These are phyloP conservation scores for Raffaelea albimanens DNA, from an alignment of 2,329 filamentous ascomycete species.

Conservation along the genomic window DNA sequence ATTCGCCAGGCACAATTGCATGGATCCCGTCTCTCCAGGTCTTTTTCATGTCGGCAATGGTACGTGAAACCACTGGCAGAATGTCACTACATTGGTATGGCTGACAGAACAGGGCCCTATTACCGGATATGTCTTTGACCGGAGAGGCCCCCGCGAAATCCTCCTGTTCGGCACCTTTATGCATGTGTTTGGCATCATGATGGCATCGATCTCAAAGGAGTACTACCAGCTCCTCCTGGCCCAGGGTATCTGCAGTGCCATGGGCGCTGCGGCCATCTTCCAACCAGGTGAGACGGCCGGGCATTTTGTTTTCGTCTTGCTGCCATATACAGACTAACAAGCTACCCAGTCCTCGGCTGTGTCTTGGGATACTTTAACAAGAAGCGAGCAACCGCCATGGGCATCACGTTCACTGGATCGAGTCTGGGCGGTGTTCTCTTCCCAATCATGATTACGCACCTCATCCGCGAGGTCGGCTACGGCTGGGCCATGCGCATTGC, in stretches of 20 bases:
- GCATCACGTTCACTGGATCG: slow-evolving; percentile 15
- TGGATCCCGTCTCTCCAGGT: slow-evolving; percentile 46
- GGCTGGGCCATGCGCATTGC: slow-evolving; percentile 19
- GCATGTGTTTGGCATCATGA: slow-evolving; percentile 50
- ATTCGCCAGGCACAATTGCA: slow-evolving; percentile 45
- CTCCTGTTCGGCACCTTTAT: slow-evolving; percentile 37
- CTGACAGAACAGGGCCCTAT: slow-evolving; percentile 31
- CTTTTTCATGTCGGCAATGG: slow-evolving; percentile 37
- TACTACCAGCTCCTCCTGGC: slow-evolving; percentile 23
- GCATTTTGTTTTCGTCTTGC: no score
- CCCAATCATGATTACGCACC: slow-evolving; percentile 18
- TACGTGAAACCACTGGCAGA: slow-evolving; percentile 9
- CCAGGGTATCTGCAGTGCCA: slow-evolving; percentile 15
- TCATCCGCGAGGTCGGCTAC: slow-evolving; percentile 17
- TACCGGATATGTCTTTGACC: slow-evolving; percentile 49
- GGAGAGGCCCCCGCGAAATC: slow-evolving; percentile 44
- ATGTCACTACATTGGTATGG: background rate
- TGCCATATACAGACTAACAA: background rate
- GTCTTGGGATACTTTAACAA: slow-evolving; percentile 15
- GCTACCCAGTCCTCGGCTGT: slow-evolving; percentile 12
- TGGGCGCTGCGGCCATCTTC: slow-evolving; percentile 13
- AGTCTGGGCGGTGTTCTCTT: slow-evolving; percentile 20
- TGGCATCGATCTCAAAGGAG: slow-evolving; percentile 34
- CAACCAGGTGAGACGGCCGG: slow-evolving; percentile 9
- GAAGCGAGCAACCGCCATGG: slow-evolving; percentile 16